These are phyloP conservation scores for Wallacemonas sp. DNA, from an alignment of 208 protist genomes.

Conservation along the genomic window DNA sequence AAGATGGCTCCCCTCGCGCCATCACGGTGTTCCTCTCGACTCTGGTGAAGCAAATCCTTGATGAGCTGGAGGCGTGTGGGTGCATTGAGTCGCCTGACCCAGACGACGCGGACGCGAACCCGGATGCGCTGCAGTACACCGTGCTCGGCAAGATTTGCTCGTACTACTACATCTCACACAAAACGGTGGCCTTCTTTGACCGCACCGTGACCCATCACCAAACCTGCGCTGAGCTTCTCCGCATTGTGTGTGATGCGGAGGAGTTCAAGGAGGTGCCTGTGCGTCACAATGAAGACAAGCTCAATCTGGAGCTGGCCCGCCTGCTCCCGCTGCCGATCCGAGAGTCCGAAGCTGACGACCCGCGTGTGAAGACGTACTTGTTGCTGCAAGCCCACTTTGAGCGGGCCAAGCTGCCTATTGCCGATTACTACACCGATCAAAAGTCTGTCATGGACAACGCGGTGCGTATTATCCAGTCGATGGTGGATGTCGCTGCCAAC, in stretches of 20 bases:
- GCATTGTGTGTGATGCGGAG: constrained; percentile 87
- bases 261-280: constrained; percentile 98
- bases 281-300: constrained; percentile 99
- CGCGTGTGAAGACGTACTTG: constrained; percentile 97
- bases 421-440: constrained; percentile 98
- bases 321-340: constrained; percentile 73
- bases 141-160: constrained; percentile 97
- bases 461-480: constrained; percentile 95
- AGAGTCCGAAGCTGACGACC: constrained; percentile 72
- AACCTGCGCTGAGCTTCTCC: constrained; percentile 74
- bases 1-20: constrained; percentile 87
- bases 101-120: constrained; percentile 52
- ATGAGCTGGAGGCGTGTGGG: constrained; percentile 79
- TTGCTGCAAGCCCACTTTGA: constrained; percentile 98
- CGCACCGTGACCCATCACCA: constrained; percentile 55
- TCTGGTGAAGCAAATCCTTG: constrained; percentile 80
- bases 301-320: constrained; percentile 91
- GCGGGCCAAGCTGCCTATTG: constrained; percentile 91
- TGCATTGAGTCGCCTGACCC: constrained; percentile 73
- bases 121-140: constrained; percentile 75
- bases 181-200: constrained; percentile 93
- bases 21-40: constrained; percentile 86
- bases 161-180: constrained; percentile 98
- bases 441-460: constrained; percentile 97
- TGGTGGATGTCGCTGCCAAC: constrained; percentile 96